phyloP scores from a whole-genome alignment of 371 early-diverging fungal genomes.

The Umbelopsis sp. region DNA sequence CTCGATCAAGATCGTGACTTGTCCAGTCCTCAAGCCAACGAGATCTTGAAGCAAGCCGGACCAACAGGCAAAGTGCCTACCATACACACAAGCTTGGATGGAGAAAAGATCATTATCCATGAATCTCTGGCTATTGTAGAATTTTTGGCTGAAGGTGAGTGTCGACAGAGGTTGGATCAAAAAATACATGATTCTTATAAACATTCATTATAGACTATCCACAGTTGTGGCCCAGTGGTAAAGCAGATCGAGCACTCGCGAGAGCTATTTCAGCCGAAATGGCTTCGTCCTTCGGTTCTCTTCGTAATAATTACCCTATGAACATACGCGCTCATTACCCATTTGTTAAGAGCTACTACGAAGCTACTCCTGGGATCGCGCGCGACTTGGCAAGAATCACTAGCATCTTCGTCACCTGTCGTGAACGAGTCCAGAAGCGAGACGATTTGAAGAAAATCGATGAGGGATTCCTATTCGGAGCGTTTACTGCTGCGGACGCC shows the following conservation, averaged over 20 bases:
- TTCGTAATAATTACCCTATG: slow-evolving; percentile 30
- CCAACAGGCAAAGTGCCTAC: slow-evolving; percentile 34
- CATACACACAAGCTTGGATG: slow-evolving; percentile 26
- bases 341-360: slow-evolving; percentile 27
- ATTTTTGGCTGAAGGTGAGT: slow-evolving; percentile 35
- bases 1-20: slow-evolving; percentile 26
- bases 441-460: slow-evolving; percentile 22
- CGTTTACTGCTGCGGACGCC: slow-evolving; percentile 36
- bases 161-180: background rate
- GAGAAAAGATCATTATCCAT: slow-evolving; percentile 33
- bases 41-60: slow-evolving; percentile 28
- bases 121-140: slow-evolving; percentile 37
- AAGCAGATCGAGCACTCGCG: slow-evolving; percentile 35
- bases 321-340: slow-evolving; percentile 26
- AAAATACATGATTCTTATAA: no score
- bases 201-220: slow-evolving; percentile 27
- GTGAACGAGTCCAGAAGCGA: slow-evolving; percentile 24
- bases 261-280: slow-evolving; percentile 37
- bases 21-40: slow-evolving; percentile 19
- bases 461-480: slow-evolving; percentile 38
- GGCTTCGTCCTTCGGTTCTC: slow-evolving; percentile 30
- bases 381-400: slow-evolving; percentile 27
- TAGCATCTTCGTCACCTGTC: slow-evolving; percentile 32
- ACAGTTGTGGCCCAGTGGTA: slow-evolving; percentile 33
- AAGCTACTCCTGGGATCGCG: slow-evolving; percentile 17